Percentiles rank a stretch among this genome's conserved stretches.
Conservation (phyloP, 805 yeast genomes). For the Ogataea ganodermae region DNA sequence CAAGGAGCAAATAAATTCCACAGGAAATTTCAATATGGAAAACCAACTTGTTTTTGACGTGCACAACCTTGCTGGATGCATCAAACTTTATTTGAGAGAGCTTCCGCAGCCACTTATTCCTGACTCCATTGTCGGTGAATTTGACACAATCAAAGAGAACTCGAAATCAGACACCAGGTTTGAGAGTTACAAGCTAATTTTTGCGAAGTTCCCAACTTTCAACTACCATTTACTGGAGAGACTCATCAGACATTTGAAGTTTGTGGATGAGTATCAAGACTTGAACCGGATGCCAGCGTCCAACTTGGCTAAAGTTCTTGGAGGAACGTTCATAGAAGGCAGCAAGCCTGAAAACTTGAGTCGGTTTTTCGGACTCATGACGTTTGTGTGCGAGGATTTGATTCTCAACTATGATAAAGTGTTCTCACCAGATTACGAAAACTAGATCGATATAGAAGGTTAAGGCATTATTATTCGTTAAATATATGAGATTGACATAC, state of each 20-base stretch:
- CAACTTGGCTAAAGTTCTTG: constrained; percentile 87
- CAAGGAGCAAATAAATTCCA: constrained; percentile 45
- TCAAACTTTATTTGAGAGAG: constrained; percentile 81
- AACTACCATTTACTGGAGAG: constrained; percentile 71
- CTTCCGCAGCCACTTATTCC: constrained; percentile 83
- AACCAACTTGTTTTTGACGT: constrained; percentile 57
- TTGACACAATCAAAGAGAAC: constrained; percentile 41
- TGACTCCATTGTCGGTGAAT: constrained; percentile 60
- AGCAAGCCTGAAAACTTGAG: constrained; percentile 48
- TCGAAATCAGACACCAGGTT: constrained; percentile 29
- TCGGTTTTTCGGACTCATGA: constrained; percentile 56
- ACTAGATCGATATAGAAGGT: not conserved
- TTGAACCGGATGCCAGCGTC: constrained; percentile 85
- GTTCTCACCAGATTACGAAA: constrained; percentile 24
- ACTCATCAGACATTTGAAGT: constrained; percentile 67
- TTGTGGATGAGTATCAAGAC: constrained; percentile 65
- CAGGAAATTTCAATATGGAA: constrained; percentile 49
- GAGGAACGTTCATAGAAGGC: constrained; percentile 61
- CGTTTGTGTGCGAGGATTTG: constrained; percentile 52
- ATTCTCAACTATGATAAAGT: constrained; percentile 44
- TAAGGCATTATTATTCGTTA: too few relatives aligned
- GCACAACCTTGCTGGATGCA: constrained; percentile 85
- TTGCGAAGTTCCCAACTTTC: constrained; percentile 53
- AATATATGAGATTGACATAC: too few relatives aligned
- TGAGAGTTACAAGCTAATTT: constrained; percentile 25